phyloP scores from a whole-genome alignment of 1,284 basidiomycete genomes.

The Apiotrichum mycotoxinovorans region DNA sequence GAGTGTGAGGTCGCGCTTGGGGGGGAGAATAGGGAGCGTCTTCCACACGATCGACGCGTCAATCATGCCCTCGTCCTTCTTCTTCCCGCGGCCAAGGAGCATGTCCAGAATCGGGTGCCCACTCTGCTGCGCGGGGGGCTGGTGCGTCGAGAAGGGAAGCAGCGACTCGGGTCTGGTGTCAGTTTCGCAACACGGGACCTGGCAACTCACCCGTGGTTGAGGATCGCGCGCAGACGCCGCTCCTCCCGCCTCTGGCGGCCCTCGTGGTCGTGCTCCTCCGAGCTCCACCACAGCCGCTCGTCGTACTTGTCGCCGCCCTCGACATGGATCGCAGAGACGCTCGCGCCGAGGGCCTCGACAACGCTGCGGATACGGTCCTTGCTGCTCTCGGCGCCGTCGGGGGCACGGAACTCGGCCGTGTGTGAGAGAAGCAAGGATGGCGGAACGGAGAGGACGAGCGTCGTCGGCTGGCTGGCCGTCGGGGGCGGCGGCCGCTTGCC shows the following conservation, averaged over 20 bases:
- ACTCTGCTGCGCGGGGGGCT: not conserved
- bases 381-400: constrained; percentile 40
- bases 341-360: constrained; percentile 22
- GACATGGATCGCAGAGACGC: constrained; percentile 17
- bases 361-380: constrained; percentile 25
- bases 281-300: constrained; percentile 38
- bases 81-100: constrained; percentile 11
- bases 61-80: constrained; percentile 5
- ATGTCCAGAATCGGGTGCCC: constrained; percentile 18
- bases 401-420: constrained; percentile 14
- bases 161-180: constrained; percentile 13
- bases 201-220: constrained; percentile 20
- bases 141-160: constrained; percentile 11
- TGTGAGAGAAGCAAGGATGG: constrained; percentile 62
- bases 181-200: not conserved
- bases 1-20: constrained; percentile 55
- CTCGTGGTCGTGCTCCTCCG: constrained; percentile 33
- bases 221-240: constrained; percentile 26
- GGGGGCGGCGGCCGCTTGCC: constrained; percentile 2
- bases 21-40: constrained; percentile 67
- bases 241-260: constrained; percentile 30
- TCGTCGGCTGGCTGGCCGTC: constrained; percentile 55
- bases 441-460: constrained; percentile 76
- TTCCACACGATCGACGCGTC: constrained; percentile 28
- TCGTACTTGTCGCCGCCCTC: constrained; percentile 17